Percentiles rank a stretch among this genome's conserved stretches.
phyloP scores from a whole-genome alignment of 23 red algal species.

The Gracilaria caudata region DNA sequence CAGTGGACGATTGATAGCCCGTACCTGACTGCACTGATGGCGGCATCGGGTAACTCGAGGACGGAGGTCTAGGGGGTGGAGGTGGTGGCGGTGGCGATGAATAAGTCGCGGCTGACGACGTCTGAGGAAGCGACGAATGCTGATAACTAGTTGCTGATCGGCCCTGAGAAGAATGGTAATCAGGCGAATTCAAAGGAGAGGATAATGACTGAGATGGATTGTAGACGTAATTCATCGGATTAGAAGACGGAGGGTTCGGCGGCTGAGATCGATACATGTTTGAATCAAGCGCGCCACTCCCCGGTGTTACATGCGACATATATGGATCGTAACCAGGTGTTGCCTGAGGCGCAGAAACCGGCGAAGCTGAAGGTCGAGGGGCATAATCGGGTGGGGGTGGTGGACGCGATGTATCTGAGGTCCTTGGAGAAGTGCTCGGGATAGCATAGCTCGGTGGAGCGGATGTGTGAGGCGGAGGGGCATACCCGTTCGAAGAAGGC shows the following conservation, averaged over 20 bases:
- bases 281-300: background rate
- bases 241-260: background rate
- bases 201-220: background rate
- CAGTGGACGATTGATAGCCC: background rate
- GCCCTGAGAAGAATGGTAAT: constrained; percentile 8
- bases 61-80: background rate
- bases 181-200: background rate
- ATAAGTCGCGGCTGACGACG: background rate
- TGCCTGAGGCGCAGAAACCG: background rate
- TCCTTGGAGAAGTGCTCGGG: constrained; percentile 8
- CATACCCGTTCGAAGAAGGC: background rate
- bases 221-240: background rate
- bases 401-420: background rate
- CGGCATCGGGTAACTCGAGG: background rate
- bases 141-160: background rate
- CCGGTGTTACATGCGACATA: background rate
- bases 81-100: constrained; percentile 4
- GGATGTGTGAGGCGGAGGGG: background rate
- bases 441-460: constrained; percentile 5
- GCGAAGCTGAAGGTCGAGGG: background rate
- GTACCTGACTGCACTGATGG: background rate
- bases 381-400: background rate
- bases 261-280: background rate
- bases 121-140: background rate
- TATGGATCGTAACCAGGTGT: background rate